Conservation (phyloP, 31 red algal genomes). For the Endocladia muricata region DNA sequence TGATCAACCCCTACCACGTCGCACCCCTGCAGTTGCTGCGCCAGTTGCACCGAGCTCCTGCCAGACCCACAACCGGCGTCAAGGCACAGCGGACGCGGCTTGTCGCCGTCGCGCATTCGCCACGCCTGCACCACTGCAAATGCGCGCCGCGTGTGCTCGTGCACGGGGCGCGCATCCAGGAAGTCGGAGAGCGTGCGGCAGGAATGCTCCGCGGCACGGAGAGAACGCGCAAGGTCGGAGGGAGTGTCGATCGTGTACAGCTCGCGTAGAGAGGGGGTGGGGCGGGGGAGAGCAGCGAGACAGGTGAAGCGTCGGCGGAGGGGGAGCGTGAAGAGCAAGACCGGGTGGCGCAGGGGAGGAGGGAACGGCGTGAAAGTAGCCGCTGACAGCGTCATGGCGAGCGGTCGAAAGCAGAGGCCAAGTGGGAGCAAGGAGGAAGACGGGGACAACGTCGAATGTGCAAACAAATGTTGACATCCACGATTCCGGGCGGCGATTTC, state of each 20-base stretch:
- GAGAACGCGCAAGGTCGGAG: neutral
- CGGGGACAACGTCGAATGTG: no score
- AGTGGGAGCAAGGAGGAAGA: no score
- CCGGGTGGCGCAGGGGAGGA: conserved; percentile 47
- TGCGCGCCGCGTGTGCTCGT: conserved; percentile 1
- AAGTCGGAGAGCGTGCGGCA: neutral
- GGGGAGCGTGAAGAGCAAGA: conserved; percentile 91
- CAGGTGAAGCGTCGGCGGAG: conserved; percentile 66
- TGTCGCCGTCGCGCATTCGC: neutral
- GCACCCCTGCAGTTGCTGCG: neutral
- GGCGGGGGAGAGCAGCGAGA: conserved; percentile 48
- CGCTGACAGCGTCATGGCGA: no score
- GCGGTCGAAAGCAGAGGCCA: no score
- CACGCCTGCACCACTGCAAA: conserved; percentile 3
- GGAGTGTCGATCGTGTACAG: conserved; percentile 23
- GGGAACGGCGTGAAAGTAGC: no score
- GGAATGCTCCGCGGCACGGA: neutral
- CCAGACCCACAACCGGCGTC: conserved; percentile 36
- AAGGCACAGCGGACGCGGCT: conserved; percentile 5
- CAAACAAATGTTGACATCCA: no score
- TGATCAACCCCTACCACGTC: conserved; percentile 44
- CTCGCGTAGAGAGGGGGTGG: no score
- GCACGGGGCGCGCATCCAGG: conserved; percentile 3
- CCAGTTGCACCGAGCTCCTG: conserved; percentile 10
- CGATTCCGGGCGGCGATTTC: no score